Conservation (phyloP, 768 basidiomycete genomes). For the Nidularia sp. region DNA sequence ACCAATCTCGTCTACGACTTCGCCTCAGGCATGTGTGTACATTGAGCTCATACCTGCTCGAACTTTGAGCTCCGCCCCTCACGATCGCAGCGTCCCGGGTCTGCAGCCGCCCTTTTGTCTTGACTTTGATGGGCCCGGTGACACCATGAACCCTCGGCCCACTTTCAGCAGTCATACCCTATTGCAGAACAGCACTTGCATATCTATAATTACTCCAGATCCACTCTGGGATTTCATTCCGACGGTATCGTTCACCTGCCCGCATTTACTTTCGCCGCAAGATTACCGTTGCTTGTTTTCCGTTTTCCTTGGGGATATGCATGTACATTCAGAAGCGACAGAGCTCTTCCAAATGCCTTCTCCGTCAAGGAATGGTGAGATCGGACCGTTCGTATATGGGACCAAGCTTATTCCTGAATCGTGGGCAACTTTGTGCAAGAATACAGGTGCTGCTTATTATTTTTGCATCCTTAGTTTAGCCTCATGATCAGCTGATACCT, state of each 20-base stretch:
- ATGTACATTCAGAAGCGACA: slow-evolving; percentile 18
- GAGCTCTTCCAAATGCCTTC: slow-evolving; percentile 4
- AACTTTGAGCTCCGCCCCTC: background rate
- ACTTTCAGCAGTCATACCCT: background rate
- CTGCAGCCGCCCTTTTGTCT: background rate
- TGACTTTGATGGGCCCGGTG: background rate
- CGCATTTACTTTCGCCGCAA: slow-evolving; percentile 5
- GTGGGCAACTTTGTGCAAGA: slow-evolving; percentile 18
- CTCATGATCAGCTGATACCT: too few species aligned
- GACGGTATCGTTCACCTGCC: slow-evolving; percentile 14
- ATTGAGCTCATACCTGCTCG: background rate
- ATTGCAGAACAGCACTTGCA: background rate
- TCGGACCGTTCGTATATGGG: slow-evolving; percentile 7
- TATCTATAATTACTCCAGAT: slow-evolving; percentile 3
- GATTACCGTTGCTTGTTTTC: slow-evolving; percentile 15
- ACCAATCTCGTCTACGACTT: background rate
- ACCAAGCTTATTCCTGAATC: slow-evolving; percentile 16
- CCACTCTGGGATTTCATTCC: slow-evolving; percentile 8
- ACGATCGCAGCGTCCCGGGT: background rate
- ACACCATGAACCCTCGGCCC: background rate
- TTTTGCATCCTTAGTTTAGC: too few species aligned
- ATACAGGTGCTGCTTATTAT: slow-evolving; percentile 4
- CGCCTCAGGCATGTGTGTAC: background rate
- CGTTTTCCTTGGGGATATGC: slow-evolving; percentile 15
- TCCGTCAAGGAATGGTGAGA: slow-evolving; percentile 2